Evolutionary conservation across 2,329 filamentous ascomycete genomes (phyloP), one percentile per base, ranked within the genome.

Genomic region (Aspergillus quadrilineatus): DNA sequence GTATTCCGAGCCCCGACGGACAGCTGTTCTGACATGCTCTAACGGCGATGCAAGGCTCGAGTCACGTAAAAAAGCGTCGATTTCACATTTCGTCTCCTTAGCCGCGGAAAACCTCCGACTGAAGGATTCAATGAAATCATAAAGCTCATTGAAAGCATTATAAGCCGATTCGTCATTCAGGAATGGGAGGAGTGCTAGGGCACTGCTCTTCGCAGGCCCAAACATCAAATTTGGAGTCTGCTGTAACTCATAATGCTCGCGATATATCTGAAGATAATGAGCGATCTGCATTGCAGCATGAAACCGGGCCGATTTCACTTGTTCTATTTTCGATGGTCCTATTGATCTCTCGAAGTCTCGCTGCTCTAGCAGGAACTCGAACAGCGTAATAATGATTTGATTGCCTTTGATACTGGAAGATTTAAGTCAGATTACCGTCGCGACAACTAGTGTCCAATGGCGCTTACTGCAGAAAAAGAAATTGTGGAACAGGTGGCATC

Each of bases 381-480:
- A 64, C n/a, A 73, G 55, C n/a, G 52, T 50, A 22, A 72, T 65
- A 12, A 63, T 61, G 8, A 57, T 58, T 30, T 69, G 62, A 46
- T 70, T 60, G 32, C 58, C 72, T 54, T 65, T 65, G 15, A 72
- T 65, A 48, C 70, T 72, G 59, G 30, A 56, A 39, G n/a, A 8
- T 26, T 2, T 4, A 10, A 8, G 32, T 67, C 46, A 69, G 58
- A 32, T 49, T 26, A 39, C 14, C 10, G 28, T 53, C 22, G 10
- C 8, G 9, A 26, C 29, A 28, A 17, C 7, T 5, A 41, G 7
- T 34, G 22, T 52, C 14, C 15, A 29, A 36, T 26, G 6, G 22
- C 22, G 8, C 67, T 68, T 67, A 73, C 70, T 66, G 63, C 49
- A 71, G 44, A 26, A 67, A 59, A 28, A 71, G 45, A 4, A 68